These are phyloP conservation scores for Kodamaea nitidulidarum DNA, from an alignment of 805 yeast species.

Conservation along the genomic window DNA sequence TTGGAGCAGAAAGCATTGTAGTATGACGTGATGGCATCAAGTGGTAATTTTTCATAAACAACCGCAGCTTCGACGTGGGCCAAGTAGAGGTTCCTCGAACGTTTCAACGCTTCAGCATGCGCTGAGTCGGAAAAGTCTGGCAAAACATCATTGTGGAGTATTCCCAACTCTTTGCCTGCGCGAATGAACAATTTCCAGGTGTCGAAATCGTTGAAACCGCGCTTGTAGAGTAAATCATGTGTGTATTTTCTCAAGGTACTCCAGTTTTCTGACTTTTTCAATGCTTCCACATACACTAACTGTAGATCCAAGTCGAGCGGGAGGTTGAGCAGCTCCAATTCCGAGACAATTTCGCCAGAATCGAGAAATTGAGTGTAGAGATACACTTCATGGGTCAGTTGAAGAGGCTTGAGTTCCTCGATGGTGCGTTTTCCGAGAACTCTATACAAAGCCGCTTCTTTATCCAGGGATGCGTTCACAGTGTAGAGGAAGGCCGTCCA, in stretches of 20 bases:
- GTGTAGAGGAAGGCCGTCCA: conserved; percentile 57
- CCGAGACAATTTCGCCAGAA: conserved; percentile 25
- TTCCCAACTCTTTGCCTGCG: conserved; percentile 37
- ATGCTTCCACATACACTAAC: conserved; percentile 46
- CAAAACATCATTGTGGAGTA: conserved; percentile 26
- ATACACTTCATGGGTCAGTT: conserved; percentile 61
- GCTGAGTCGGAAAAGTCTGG: conserved; percentile 11
- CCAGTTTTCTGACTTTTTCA: conserved; percentile 43
- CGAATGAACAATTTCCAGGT: conserved; percentile 60
- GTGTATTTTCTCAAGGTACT: conserved; percentile 39
- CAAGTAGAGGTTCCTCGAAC: conserved; percentile 57
- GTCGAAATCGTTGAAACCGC: conserved; percentile 67
- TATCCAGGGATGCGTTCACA: conserved; percentile 25
- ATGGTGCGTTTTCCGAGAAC: conserved; percentile 57
- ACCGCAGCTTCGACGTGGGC: conserved; percentile 47
- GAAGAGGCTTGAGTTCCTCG: conserved; percentile 47
- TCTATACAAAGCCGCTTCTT: conserved; percentile 53
- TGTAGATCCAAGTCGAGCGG: conserved; percentile 61
- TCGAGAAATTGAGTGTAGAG: conserved; percentile 52
- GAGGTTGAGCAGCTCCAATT: conserved; percentile 13
- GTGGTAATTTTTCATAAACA: conserved; percentile 20
- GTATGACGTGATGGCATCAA: conserved; percentile 36
- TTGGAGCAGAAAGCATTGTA: conserved; percentile 48
- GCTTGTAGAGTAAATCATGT: conserved; percentile 38
- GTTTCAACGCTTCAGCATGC: too few relatives aligned